Evolutionary conservation across 768 basidiomycete species (phyloP), one percentile per base, ranked within the genome.

Genomic region (Tulasnella sp.): DNA sequence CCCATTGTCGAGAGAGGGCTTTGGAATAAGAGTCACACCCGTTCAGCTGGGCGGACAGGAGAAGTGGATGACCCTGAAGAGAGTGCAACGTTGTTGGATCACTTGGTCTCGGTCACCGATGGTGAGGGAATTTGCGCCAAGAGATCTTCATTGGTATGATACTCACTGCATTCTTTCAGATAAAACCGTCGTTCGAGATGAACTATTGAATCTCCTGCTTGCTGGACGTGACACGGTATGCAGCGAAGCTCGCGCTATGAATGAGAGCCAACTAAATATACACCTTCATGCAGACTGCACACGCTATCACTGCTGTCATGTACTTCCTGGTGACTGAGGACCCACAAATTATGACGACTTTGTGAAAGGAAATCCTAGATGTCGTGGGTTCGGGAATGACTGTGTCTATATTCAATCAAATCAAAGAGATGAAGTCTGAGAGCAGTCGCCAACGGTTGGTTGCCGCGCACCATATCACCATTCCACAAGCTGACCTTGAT

Each of bases 141-240:
- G n/a, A n/a, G n/a, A n/a, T n/a, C n/a, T n/a, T n/a, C n/a, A n/a
- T n/a, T n/a, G n/a, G n/a, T n/a, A 21, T 63, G 21, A 30, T 49
- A 34, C 52, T 25, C 38, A 53, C 5, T 51, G 30, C 53, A 3
- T 45, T 31, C 61, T 25, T 53, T 53, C 65, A 89, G 87, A 89
- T 66, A 71, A 71, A 10, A 73, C 78, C 5, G 68, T 82, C 44
- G 85, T 92, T 55, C 80, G 85, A 19, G 85, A 90, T 70, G 84
- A 91, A 63, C 70, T 90, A 11, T 74, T 90, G 49, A 90, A 80
- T 66, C 80, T 89, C 68, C 72, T 92, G 1, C 72, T 90, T 9
- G 88, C 88, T 4, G 78, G 85, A 21, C 72, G 88, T 57, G 88
- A 92, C 70, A 89, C 88, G 31, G 85, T 84, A 46, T 49, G 79